Evolutionary conservation across 1,139 yeast genomes (phyloP).

Genomic region (Kodamaea ohmeri): DNA sequence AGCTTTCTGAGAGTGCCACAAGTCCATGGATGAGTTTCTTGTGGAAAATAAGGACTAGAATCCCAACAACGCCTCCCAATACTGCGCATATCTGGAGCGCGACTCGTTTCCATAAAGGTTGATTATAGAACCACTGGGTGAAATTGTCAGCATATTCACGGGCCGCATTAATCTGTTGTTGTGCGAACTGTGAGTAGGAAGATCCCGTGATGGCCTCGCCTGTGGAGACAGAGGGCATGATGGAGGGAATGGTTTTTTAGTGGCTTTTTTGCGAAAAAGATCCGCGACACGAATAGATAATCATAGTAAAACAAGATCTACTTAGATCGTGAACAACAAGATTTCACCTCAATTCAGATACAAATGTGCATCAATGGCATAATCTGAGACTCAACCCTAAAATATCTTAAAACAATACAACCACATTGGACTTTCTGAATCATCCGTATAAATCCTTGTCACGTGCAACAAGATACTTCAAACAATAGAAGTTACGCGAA

Average conservation of each 20-base stretch:
- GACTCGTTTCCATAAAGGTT: constrained; percentile 14
- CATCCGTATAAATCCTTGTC: too few species aligned
- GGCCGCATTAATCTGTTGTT: constrained; percentile 5
- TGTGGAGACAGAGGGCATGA: background rate
- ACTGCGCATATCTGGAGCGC: constrained; percentile 15
- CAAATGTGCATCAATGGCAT: too few species aligned
- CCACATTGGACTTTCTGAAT: too few species aligned
- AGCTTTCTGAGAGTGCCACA: constrained; percentile 45
- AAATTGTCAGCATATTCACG: constrained; percentile 6
- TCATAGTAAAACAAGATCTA: too few species aligned
- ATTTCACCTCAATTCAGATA: too few species aligned
- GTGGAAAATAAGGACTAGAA: constrained; percentile 48
- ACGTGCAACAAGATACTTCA: too few species aligned
- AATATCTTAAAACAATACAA: too few species aligned
- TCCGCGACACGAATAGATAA: too few species aligned
- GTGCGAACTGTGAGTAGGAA: constrained; percentile 5
- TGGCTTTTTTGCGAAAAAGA: too few species aligned
- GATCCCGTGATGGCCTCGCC: background rate
- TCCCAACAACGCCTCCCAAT: constrained; percentile 21
- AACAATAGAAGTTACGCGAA: too few species aligned
- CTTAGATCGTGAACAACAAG: too few species aligned
- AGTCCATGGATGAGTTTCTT: constrained; percentile 41
- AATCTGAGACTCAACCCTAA: too few species aligned
- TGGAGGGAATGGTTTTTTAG: background rate
- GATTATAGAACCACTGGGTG: constrained; percentile 16